These are phyloP conservation scores for Beauveria varroae DNA, from an alignment of 2,329 filamentous ascomycete species.

Conservation along the genomic window DNA sequence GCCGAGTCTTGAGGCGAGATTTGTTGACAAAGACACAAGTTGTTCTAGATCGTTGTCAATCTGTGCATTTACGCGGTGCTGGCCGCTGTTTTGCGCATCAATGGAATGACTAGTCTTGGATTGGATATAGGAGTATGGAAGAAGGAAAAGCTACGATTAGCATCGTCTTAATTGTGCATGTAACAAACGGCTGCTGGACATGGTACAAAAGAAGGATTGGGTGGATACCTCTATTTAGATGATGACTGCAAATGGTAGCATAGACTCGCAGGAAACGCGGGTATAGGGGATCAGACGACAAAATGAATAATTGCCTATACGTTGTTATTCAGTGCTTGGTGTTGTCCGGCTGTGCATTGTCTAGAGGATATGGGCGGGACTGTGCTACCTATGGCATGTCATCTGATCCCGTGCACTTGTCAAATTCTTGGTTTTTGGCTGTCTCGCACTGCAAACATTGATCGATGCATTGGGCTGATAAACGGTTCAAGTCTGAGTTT, in stretches of 20 bases:
- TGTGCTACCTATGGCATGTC: too few relatives aligned
- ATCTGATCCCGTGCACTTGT: not conserved
- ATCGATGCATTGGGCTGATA: not conserved
- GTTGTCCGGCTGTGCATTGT: too few relatives aligned
- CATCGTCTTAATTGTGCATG: not conserved
- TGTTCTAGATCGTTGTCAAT: not conserved
- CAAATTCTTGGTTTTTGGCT: not conserved
- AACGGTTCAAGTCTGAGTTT: not conserved
- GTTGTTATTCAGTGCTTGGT: not conserved
- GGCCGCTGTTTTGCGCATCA: not conserved
- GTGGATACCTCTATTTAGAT: not conserved
- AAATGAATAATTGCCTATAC: slow-evolving; percentile 7
- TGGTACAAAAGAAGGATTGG: not conserved
- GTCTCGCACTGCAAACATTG: not conserved
- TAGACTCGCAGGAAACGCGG: slow-evolving; percentile 12
- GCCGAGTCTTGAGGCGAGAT: slow-evolving; percentile 19
- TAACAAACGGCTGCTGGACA: not conserved
- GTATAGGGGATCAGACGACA: slow-evolving; percentile 3
- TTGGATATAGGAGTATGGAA: slow-evolving; percentile 3
- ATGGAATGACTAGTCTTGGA: slow-evolving; percentile 3
- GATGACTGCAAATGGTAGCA: slow-evolving; percentile 10
- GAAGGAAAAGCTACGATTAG: not conserved
- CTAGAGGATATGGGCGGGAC: too few relatives aligned
- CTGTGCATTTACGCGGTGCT: not conserved
- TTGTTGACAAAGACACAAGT: not conserved